phyloP scores from a whole-genome alignment of 1,284 basidiomycete genomes.

The Heterobasidion irregulare region DNA sequence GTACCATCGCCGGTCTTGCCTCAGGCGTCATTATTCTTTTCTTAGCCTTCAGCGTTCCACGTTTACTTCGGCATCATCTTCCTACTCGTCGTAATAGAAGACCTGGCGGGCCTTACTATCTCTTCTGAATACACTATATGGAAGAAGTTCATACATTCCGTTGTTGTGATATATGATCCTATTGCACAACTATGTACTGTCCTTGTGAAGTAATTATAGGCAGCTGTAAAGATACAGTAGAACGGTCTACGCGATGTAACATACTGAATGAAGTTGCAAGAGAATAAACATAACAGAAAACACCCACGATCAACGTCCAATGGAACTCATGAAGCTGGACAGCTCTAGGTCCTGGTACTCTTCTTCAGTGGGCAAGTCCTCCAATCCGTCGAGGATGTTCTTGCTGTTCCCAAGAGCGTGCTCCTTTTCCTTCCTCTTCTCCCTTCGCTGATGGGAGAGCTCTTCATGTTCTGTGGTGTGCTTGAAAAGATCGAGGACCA shows the following conservation, averaged over 20 bases:
- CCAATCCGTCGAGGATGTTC: constrained; percentile 78
- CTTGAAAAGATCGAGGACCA: constrained; percentile 91
- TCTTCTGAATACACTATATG: constrained; percentile 10
- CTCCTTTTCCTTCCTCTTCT: constrained; percentile 48
- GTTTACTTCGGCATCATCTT: constrained; percentile 10
- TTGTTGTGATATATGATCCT: neutral
- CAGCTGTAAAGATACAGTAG: neutral
- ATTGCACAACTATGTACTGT: constrained; percentile 8
- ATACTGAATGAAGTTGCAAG: constrained; percentile 8
- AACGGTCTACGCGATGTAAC: constrained; percentile 7
- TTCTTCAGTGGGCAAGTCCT: constrained; percentile 84
- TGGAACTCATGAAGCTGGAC: constrained; percentile 76
- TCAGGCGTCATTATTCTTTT: constrained; percentile 16
- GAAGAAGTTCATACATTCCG: neutral
- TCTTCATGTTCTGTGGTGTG: constrained; percentile 73
- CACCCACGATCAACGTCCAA: constrained; percentile 29
- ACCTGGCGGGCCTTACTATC: constrained; percentile 13
- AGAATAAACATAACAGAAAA: constrained; percentile 14
- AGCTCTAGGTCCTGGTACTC: constrained; percentile 86
- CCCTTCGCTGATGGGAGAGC: constrained; percentile 27
- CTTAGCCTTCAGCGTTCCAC: constrained; percentile 16
- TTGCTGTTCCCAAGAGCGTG: constrained; percentile 52
- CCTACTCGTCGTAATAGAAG: constrained; percentile 7
- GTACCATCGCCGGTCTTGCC: constrained; percentile 15
- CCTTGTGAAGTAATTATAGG: constrained; percentile 7